Base-by-base conservation (phyloP, 2,329 filamentous ascomycete genomes). In the Sclerotinia glacialis region DNA sequence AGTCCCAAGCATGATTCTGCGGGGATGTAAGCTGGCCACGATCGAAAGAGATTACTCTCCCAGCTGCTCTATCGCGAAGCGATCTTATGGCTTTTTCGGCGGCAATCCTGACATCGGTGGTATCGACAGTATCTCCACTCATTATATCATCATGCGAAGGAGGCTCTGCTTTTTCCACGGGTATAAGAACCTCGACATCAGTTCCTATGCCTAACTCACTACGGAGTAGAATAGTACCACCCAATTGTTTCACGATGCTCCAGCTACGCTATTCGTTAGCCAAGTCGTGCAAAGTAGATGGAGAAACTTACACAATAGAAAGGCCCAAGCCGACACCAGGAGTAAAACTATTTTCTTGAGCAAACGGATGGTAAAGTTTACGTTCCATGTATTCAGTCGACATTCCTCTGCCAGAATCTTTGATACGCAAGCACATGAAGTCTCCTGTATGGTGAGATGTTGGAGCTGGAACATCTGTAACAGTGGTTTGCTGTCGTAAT, bases 381-480 rank as follows among this genome's bases (percentile, higher is more conserved):
- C 82, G 82, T 23, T 83, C 80, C 59, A 87, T 78, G 69, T 86
- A 89, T 16, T 87, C 83, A 34, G 82, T 79, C 0, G 83, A 85
- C 69, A 89, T 89, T 21, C 87, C 87, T 67, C 83, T 83, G 2
- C 87, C 87, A 1, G 86, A 86, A 72, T 89, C 87, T 0, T 80
- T 79, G 8, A 89, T 82, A 18, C 63, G 63, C 34, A 65, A 26
- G 23, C 54, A 56, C 44, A 65, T 14, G 34, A 50, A 59, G 14
- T 78, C 81, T 1, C 85, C 85, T 0, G 76, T 72, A 1, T 80
- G 76, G 0, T 84, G 87, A 65, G 86, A 88, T 72, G 87, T 87
- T 70, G 87, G 78, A 0, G 85, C 81, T 23, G 31, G 47, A 21
- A 12, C 18, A 12, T 42, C 44, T 12, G 7, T 5, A 7, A 16